Evolutionary conservation across 2,329 filamentous ascomycete genomes (phyloP).

Genomic region (Davidsoniella neocaledoniae): DNA sequence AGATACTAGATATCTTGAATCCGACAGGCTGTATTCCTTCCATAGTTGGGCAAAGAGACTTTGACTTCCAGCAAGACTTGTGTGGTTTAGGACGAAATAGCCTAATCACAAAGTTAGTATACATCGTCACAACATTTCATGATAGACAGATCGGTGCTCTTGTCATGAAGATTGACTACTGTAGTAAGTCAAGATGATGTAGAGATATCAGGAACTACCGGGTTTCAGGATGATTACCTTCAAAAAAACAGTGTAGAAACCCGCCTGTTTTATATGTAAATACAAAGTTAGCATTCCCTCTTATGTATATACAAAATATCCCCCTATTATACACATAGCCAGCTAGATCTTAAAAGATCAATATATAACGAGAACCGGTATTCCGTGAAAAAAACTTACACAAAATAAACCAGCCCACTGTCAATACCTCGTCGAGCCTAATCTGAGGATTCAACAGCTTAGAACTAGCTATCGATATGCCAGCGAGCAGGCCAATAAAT

Average conservation of each 20-base stretch:
- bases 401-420: conserved; percentile 7
- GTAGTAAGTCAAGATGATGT: no score
- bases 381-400: conserved; percentile 2
- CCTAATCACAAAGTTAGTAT: conserved; percentile 24
- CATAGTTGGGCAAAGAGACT: conserved; percentile 70
- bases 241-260: conserved; percentile 64
- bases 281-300: neutral
- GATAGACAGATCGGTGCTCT: no score
- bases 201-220: no score
- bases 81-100: conserved; percentile 61
- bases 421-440: neutral
- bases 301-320: no score
- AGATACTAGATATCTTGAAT: conserved; percentile 70
- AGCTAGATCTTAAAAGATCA: neutral
- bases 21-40: conserved; percentile 82
- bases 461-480: neutral
- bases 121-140: no score
- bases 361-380: neutral
- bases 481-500: conserved; percentile 2
- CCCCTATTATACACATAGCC: neutral
- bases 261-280: conserved; percentile 28
- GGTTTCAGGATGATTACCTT: conserved; percentile 33
- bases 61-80: conserved; percentile 46
- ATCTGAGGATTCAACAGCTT: neutral
- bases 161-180: no score